phyloP scores from a whole-genome alignment of 257 asterid genomes.

The Solanum bulbocastanum region DNA sequence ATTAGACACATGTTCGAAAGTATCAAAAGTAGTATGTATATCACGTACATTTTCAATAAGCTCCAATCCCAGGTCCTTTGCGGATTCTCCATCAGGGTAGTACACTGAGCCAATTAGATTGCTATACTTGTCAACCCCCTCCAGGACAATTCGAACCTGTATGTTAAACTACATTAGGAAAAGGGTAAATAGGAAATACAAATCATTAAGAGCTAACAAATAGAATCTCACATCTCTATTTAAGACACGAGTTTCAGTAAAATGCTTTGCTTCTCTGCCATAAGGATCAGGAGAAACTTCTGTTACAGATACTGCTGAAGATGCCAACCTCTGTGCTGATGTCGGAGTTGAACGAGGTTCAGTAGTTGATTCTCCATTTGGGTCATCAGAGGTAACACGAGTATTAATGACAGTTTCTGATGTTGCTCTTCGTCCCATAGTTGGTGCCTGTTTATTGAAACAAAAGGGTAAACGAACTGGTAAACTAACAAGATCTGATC shows the following conservation, averaged over 20 bases:
- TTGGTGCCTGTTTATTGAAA: constrained; percentile 55
- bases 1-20: not conserved
- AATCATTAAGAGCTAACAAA: not conserved
- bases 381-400: constrained; percentile 41
- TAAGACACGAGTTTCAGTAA: constrained; percentile 83
- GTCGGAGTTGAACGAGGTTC: constrained; percentile 62
- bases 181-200: not conserved
- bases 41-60: constrained; percentile 75
- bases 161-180: constrained; percentile 4
- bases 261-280: constrained; percentile 96
- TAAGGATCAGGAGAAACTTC: constrained; percentile 81
- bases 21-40: not conserved
- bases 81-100: constrained; percentile 85
- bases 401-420: constrained; percentile 34
- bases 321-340: constrained; percentile 83
- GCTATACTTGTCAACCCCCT: constrained; percentile 91
- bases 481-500: not conserved
- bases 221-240: constrained; percentile 74
- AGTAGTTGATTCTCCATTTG: constrained; percentile 52
- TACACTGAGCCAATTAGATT: constrained; percentile 81
- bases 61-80: constrained; percentile 84
- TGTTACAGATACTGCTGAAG: constrained; percentile 42
- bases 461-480: not conserved
- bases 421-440: constrained; percentile 79
- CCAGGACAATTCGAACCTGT: constrained; percentile 90